These are phyloP conservation scores for Lotus japonicus DNA, from an alignment of 306 rosid species.

Conservation along the genomic window DNA sequence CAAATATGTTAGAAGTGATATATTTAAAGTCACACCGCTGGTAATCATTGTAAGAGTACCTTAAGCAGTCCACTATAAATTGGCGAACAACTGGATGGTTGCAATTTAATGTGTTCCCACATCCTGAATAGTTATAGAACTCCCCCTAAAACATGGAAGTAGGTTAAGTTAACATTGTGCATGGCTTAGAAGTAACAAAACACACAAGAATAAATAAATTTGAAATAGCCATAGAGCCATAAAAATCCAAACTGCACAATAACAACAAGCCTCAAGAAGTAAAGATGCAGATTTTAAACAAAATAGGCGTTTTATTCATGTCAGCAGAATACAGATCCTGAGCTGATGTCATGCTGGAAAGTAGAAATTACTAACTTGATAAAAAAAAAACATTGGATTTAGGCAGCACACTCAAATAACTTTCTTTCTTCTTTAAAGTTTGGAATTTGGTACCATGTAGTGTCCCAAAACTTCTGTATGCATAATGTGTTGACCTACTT, in stretches of 20 bases:
- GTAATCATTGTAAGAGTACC: conserved; percentile 40
- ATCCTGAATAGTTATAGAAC: conserved; percentile 96
- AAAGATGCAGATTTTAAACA: neutral
- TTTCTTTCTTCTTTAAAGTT: neutral
- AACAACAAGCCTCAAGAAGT: conserved; percentile 9
- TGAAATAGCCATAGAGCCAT: conserved; percentile 9
- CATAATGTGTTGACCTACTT: neutral
- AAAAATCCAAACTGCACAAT: neutral
- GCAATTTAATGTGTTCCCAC: conserved; percentile 96
- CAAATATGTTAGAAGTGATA: no score
- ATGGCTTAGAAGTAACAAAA: neutral
- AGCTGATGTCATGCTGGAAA: neutral
- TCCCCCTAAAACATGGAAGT: conserved; percentile 58
- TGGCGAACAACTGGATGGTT: conserved; percentile 90
- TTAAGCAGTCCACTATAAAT: conserved; percentile 82
- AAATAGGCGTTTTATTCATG: neutral
- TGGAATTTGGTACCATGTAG: neutral
- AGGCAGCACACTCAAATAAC: neutral
- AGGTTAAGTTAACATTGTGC: conserved; percentile 10
- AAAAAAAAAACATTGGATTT: neutral
- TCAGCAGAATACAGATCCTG: neutral
- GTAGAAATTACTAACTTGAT: neutral
- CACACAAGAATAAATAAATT: neutral
- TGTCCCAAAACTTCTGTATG: neutral
- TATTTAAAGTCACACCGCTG: neutral